phyloP scores from a whole-genome alignment of 441 rosid species.

The Kokia cookei region DNA sequence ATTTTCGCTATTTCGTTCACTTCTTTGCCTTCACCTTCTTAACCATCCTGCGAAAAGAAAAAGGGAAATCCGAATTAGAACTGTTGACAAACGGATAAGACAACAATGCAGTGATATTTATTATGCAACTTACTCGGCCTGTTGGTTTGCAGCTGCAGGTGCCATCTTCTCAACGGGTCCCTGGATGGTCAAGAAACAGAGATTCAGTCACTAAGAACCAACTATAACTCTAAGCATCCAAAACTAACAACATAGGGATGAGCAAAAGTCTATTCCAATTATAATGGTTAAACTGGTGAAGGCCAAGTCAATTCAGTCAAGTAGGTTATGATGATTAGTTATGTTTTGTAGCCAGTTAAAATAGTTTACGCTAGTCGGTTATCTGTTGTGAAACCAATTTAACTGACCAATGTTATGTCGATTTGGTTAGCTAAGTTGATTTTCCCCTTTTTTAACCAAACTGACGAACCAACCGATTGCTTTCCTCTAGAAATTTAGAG shows the following conservation, averaged over 20 bases:
- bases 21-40: constrained; percentile 46
- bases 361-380: too few species aligned
- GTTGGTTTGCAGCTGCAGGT: constrained; percentile 30
- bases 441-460: too few species aligned
- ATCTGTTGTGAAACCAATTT: too few species aligned
- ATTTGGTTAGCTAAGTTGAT: too few species aligned
- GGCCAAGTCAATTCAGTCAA: too few species aligned
- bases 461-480: too few species aligned
- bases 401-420: too few species aligned
- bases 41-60: constrained; percentile 21
- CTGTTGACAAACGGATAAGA: neutral
- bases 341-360: too few species aligned
- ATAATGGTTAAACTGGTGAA: too few species aligned
- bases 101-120: neutral
- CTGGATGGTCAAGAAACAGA: constrained; percentile 10
- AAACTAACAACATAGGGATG: neutral
- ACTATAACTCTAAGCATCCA: neutral
- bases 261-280: too few species aligned
- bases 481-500: neutral
- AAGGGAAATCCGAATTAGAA: neutral
- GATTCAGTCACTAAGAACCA: neutral
- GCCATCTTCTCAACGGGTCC: constrained; percentile 43
- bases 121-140: constrained; percentile 25
- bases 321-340: too few species aligned
- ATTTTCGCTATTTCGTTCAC: constrained; percentile 14